Evolutionary conservation across 2,329 filamentous ascomycete genomes (phyloP).

Genomic region (Didymellaceae sp.): DNA sequence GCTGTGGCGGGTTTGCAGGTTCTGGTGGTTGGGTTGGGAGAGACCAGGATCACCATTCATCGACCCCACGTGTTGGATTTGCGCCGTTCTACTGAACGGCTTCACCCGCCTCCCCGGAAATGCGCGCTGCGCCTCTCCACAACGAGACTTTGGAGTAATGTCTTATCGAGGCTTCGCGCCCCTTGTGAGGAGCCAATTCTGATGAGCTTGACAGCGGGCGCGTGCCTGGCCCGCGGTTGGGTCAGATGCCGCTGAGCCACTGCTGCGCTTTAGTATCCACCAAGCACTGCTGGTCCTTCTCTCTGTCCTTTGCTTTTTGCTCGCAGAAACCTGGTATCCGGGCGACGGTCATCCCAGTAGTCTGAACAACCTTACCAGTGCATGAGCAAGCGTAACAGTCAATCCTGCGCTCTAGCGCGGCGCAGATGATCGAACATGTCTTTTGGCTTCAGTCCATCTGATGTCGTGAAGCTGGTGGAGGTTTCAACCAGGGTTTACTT

Average conservation of each 20-base stretch:
- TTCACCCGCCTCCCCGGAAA: slow-evolving; percentile 9
- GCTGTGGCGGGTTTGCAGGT: not conserved
- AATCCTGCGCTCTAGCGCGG: slow-evolving; percentile 39
- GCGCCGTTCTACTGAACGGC: slow-evolving; percentile 28
- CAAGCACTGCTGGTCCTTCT: slow-evolving; percentile 13
- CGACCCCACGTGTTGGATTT: slow-evolving; percentile 31
- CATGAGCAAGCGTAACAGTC: slow-evolving; percentile 29
- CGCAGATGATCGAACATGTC: slow-evolving; percentile 32
- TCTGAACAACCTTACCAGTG: slow-evolving; percentile 16
- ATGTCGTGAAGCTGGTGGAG: slow-evolving; percentile 42
- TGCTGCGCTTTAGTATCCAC: slow-evolving; percentile 18
- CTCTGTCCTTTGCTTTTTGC: not conserved
- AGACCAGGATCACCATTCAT: slow-evolving; percentile 1
- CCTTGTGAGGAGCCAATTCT: not conserved
- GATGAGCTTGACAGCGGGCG: slow-evolving; percentile 6
- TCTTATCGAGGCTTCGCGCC: not conserved
- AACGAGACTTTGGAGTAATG: not conserved
- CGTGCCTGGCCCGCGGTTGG: slow-evolving; percentile 15
- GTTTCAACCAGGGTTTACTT: slow-evolving; percentile 42
- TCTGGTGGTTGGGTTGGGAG: slow-evolving; percentile 1
- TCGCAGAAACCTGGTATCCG: slow-evolving; percentile 19
- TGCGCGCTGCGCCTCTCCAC: not conserved
- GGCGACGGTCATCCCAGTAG: slow-evolving; percentile 19
- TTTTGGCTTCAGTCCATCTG: slow-evolving; percentile 41
- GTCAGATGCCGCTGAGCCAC: slow-evolving; percentile 25